These are phyloP conservation scores for Teunomyces gatunensis DNA, from an alignment of 805 yeast genomes.

Conservation along the genomic window DNA sequence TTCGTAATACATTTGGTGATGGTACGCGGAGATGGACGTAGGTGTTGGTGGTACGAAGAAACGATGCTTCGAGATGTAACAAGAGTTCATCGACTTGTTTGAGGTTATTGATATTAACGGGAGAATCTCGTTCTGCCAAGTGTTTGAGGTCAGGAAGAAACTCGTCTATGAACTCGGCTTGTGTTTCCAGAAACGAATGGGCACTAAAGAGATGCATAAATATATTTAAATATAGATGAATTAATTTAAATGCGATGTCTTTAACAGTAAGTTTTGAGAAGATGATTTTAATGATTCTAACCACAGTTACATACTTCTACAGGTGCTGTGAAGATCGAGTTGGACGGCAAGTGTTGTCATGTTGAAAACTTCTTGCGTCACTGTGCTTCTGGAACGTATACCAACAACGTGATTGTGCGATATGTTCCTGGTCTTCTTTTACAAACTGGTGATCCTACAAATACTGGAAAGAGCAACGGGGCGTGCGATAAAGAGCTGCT, in stretches of 20 bases:
- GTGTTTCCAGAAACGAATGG: constrained; percentile 13
- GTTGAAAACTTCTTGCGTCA: constrained; percentile 20
- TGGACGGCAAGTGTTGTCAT: constrained; percentile 11
- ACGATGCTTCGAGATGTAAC: constrained; percentile 21
- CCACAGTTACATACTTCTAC: constrained; percentile 15
- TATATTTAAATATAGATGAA: background rate
- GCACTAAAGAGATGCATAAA: background rate
- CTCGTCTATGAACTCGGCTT: constrained; percentile 19
- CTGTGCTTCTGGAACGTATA: constrained; percentile 20
- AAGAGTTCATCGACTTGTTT: constrained; percentile 29
- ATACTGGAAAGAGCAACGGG: constrained; percentile 12
- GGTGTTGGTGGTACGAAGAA: constrained; percentile 2
- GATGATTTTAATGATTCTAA: background rate
- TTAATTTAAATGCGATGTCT: constrained; percentile 8
- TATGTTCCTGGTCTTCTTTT: constrained; percentile 18
- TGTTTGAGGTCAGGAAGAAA: constrained; percentile 19
- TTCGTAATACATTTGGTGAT: constrained; percentile 22
- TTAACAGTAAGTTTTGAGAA: constrained; percentile 6
- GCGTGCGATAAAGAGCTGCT: constrained; percentile 9
- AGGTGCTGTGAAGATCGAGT: constrained; percentile 16
- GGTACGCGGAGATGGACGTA: constrained; percentile 19
- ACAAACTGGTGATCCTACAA: constrained; percentile 21
- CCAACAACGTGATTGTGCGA: constrained; percentile 12
- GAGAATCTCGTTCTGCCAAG: background rate
- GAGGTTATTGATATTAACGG: constrained; percentile 24